A percentile compares a stretch with the other conserved stretches of the same genome.
Evolutionary conservation across 768 basidiomycete genomes (phyloP).

Genomic region (Naganishia vishniacii): DNA sequence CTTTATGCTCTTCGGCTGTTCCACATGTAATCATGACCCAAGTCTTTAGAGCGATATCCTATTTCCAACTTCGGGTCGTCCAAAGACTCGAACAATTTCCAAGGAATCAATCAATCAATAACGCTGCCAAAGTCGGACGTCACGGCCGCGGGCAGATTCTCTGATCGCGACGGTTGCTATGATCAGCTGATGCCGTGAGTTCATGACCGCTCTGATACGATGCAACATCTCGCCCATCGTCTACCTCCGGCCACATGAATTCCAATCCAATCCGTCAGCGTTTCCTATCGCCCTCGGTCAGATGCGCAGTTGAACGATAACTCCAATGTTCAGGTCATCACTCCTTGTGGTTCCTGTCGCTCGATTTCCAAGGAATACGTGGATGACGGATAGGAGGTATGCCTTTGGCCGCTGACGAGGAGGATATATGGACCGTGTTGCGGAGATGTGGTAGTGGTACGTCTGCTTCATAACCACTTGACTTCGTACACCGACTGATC

Average conservation of each 20-base stretch:
- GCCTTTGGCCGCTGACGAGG: too few species aligned
- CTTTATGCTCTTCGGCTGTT: not conserved
- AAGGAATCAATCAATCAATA: too few species aligned
- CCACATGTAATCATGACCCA: not conserved
- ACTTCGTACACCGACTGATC: too few species aligned
- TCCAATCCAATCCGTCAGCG: slow-evolving; percentile 6
- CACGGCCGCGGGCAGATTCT: slow-evolving; percentile 1
- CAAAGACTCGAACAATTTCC: too few species aligned
- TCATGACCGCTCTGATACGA: slow-evolving; percentile 16
- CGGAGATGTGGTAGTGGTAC: not conserved
- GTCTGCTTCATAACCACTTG: too few species aligned
- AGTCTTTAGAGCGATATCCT: too few species aligned
- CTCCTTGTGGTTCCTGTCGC: too few species aligned
- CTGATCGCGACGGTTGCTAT: too few species aligned
- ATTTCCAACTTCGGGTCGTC: too few species aligned
- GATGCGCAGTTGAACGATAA: not conserved
- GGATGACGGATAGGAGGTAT: too few species aligned
- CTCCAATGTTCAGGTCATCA: not conserved
- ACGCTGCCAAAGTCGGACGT: slow-evolving; percentile 3
- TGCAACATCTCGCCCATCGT: not conserved
- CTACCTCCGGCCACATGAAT: slow-evolving; percentile 4
- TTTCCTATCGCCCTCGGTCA: not conserved
- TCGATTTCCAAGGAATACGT: too few species aligned
- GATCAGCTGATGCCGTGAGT: too few species aligned
- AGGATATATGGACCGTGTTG: not conserved